phyloP scores from a whole-genome alignment of 768 basidiomycete species.

The Rhizopogon vinicolor region DNA sequence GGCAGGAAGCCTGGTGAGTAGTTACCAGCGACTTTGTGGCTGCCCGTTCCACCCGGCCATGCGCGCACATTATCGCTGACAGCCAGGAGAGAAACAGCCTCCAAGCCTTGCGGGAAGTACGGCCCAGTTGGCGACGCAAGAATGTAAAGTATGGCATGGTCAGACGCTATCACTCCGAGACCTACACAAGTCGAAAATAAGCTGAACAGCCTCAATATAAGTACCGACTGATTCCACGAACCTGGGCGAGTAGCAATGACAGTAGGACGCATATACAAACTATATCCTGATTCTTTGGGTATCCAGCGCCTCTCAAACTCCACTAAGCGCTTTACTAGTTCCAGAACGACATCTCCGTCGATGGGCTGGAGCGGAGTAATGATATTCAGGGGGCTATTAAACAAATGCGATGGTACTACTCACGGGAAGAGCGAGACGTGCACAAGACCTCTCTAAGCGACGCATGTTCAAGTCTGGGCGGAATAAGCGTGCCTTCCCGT shows the following conservation, averaged over 20 bases:
- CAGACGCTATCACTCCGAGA: constrained; percentile 70
- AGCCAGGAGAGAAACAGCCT: constrained; percentile 51
- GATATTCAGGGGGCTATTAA: background rate
- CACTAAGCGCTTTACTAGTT: constrained; percentile 63
- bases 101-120: constrained; percentile 46
- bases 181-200: constrained; percentile 18
- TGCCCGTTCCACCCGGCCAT: constrained; percentile 74
- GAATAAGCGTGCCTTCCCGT: constrained; percentile 75
- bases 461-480: constrained; percentile 83
- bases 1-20: constrained; percentile 61
- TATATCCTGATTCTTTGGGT: constrained; percentile 65
- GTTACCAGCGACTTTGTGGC: constrained; percentile 60
- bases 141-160: constrained; percentile 81
- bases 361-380: constrained; percentile 27
- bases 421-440: constrained; percentile 70
- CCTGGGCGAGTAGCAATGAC: constrained; percentile 47
- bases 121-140: constrained; percentile 62
- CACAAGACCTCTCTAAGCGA: constrained; percentile 65
- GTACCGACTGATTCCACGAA: constrained; percentile 9
- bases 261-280: constrained; percentile 84
- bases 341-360: constrained; percentile 41
- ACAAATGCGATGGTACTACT: constrained; percentile 14
- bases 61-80: constrained; percentile 77
- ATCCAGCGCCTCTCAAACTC: constrained; percentile 80
- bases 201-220: background rate